These are phyloP conservation scores for Reticulascus tulasneorum DNA, from an alignment of 2,329 filamentous ascomycete species.

Conservation along the genomic window DNA sequence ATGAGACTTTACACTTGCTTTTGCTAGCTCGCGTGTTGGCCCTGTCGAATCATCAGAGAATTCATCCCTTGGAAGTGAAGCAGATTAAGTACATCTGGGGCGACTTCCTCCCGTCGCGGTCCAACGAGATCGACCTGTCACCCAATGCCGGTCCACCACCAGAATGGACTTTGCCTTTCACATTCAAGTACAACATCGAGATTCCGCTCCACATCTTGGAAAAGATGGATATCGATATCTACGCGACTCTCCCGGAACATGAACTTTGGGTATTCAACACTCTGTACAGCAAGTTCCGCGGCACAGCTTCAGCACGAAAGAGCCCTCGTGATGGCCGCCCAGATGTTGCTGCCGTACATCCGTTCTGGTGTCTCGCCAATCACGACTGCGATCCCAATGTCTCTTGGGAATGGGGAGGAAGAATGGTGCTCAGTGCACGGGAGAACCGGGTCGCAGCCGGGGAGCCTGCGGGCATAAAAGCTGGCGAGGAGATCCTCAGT, in stretches of 20 bases:
- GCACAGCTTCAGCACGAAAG: constrained; percentile 83
- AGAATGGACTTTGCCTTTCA: constrained; percentile 70
- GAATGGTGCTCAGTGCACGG: constrained; percentile 66
- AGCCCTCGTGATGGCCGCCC: constrained; percentile 74
- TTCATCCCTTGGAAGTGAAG: constrained; percentile 59
- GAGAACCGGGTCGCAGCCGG: constrained; percentile 51
- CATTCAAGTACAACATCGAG: constrained; percentile 71
- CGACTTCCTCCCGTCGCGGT: constrained; percentile 52
- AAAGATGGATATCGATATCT: constrained; percentile 81
- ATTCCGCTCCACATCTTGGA: constrained; percentile 73
- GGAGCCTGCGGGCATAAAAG: constrained; percentile 58
- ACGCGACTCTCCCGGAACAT: constrained; percentile 51
- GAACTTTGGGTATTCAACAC: constrained; percentile 88
- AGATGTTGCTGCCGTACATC: constrained; percentile 89
- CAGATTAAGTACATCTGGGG: constrained; percentile 69
- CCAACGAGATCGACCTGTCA: constrained; percentile 51
- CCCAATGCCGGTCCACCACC: constrained; percentile 54
- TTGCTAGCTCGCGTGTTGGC: constrained; percentile 60
- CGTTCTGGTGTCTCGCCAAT: constrained; percentile 94
- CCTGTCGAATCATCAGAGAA: constrained; percentile 57
- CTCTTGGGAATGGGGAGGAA: constrained; percentile 85
- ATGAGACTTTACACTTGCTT: constrained; percentile 59
- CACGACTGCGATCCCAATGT: constrained; percentile 96
- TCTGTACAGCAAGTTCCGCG: constrained; percentile 87
- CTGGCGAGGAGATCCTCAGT: constrained; percentile 82